phyloP scores from a whole-genome alignment of 139 green algal genomes.

The Chara braunii region DNA sequence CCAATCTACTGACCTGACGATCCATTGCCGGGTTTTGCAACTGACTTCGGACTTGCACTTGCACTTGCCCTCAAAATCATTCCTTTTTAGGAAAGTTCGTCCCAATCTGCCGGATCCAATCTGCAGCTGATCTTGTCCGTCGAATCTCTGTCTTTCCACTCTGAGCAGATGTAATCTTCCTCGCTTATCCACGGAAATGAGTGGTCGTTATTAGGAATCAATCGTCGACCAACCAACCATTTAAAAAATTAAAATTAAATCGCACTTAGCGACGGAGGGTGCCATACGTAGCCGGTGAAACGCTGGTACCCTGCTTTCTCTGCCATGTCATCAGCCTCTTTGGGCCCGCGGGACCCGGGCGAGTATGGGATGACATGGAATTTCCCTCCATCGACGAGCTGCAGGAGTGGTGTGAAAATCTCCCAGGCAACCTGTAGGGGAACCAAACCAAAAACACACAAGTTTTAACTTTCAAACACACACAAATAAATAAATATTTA shows the following conservation, averaged over 20 bases:
- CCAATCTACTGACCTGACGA: too few species aligned
- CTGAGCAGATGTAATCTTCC: too few species aligned
- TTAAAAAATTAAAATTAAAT: not conserved
- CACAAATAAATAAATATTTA: too few species aligned
- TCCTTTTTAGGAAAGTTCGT: too few species aligned
- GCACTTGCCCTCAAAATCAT: too few species aligned
- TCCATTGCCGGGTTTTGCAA: too few species aligned
- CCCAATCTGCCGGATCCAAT: too few species aligned
- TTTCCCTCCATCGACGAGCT: slow-evolving; percentile 63
- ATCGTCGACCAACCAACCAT: not conserved
- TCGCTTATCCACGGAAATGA: too few species aligned
- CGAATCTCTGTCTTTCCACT: too few species aligned
- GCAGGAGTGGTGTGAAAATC: slow-evolving; percentile 87
- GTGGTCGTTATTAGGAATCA: not conserved
- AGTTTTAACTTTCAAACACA: too few species aligned
- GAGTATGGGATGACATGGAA: slow-evolving; percentile 50
- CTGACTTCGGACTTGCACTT: too few species aligned
- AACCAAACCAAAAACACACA: not conserved
- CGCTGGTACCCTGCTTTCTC: slow-evolving; percentile 49
- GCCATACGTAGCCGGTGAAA: slow-evolving; percentile 53
- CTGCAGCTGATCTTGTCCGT: too few species aligned
- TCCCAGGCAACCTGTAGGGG: slow-evolving; percentile 71
- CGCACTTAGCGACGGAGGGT: slow-evolving; percentile 1
- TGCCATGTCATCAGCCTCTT: slow-evolving; percentile 52
- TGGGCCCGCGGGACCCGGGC: slow-evolving; percentile 45